A percentile compares a stretch with the other conserved stretches of the same genome.
These are phyloP conservation scores for Phytophthora sp. DNA, from an alignment of 352 stramenopile species.

Conservation along the genomic window DNA sequence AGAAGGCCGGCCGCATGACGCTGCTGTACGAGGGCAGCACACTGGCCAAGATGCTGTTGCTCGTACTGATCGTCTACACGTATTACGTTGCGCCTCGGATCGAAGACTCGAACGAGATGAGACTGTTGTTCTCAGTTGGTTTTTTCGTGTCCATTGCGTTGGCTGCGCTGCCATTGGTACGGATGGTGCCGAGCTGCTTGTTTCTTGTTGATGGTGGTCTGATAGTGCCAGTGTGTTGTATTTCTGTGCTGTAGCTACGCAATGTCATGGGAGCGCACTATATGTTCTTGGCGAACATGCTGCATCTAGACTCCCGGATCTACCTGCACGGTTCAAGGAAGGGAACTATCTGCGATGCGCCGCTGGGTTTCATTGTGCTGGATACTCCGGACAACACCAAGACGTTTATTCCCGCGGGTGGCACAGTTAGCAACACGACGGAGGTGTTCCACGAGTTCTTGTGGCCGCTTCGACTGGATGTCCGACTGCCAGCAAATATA, in stretches of 20 bases:
- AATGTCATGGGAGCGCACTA: slow-evolving; percentile 78
- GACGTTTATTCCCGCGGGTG: slow-evolving; percentile 70
- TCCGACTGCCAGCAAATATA: slow-evolving; percentile 48
- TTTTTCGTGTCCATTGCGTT: slow-evolving; percentile 76
- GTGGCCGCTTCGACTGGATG: slow-evolving; percentile 60
- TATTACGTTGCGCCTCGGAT: slow-evolving; percentile 69
- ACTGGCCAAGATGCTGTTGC: slow-evolving; percentile 70
- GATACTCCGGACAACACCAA: slow-evolving; percentile 60
- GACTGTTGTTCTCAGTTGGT: slow-evolving; percentile 64
- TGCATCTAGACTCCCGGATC: slow-evolving; percentile 58
- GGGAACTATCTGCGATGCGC: slow-evolving; percentile 60
- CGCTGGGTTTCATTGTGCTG: slow-evolving; percentile 73
- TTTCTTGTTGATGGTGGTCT: background rate
- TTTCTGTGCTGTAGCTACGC: slow-evolving; percentile 49
- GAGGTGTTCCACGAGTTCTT: slow-evolving; percentile 59
- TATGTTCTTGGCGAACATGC: slow-evolving; percentile 82
- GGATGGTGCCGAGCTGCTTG: background rate
- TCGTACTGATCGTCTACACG: slow-evolving; percentile 78
- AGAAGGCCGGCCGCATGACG: slow-evolving; percentile 63
- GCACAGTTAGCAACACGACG: slow-evolving; percentile 56
- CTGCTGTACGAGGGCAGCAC: slow-evolving; percentile 73
- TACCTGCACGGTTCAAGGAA: slow-evolving; percentile 49
- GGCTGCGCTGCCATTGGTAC: slow-evolving; percentile 61
- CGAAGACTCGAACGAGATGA: slow-evolving; percentile 54
- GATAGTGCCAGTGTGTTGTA: background rate